These are phyloP conservation scores for Vanrija pseudolonga DNA, from an alignment of 1,284 basidiomycete species.

Conservation along the genomic window DNA sequence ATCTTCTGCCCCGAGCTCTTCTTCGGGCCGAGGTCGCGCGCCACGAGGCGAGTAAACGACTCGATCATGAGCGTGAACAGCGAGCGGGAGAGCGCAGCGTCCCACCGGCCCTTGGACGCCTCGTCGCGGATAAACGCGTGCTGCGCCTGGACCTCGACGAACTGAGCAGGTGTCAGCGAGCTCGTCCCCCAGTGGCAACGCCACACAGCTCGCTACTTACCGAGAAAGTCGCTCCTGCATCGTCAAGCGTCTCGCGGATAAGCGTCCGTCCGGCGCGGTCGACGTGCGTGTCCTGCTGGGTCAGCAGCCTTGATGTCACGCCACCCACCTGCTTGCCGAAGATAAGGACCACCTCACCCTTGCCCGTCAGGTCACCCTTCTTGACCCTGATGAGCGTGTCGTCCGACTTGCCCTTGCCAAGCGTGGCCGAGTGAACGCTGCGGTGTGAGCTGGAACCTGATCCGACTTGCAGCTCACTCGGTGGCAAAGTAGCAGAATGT, in stretches of 20 bases:
- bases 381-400: conserved; percentile 67
- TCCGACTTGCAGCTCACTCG: conserved; percentile 50
- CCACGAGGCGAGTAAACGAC: conserved; percentile 82
- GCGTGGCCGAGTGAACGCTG: conserved; percentile 70
- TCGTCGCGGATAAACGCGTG: conserved; percentile 92
- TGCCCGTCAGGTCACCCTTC: conserved; percentile 68
- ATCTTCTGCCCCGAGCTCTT: conserved; percentile 52
- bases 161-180: conserved; percentile 53
- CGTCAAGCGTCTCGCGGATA: conserved; percentile 74
- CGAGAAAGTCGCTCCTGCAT: conserved; percentile 65
- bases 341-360: conserved; percentile 85
- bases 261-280: conserved; percentile 76
- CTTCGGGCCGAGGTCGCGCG: conserved; percentile 70
- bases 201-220: conserved; percentile 51
- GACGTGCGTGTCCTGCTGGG: conserved; percentile 71
- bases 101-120: conserved; percentile 85
- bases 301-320: not conserved
- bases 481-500: conserved; percentile 92
- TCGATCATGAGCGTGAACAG: conserved; percentile 85
- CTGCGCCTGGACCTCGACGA: conserved; percentile 86
- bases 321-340: conserved; percentile 78
- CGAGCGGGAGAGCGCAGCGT: conserved; percentile 77
- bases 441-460: conserved; percentile 8
- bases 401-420: conserved; percentile 76
- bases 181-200: too few species aligned